phyloP scores from a whole-genome alignment of 2,329 filamentous ascomycete genomes.

The Pseudogymnoascus pannorum region DNA sequence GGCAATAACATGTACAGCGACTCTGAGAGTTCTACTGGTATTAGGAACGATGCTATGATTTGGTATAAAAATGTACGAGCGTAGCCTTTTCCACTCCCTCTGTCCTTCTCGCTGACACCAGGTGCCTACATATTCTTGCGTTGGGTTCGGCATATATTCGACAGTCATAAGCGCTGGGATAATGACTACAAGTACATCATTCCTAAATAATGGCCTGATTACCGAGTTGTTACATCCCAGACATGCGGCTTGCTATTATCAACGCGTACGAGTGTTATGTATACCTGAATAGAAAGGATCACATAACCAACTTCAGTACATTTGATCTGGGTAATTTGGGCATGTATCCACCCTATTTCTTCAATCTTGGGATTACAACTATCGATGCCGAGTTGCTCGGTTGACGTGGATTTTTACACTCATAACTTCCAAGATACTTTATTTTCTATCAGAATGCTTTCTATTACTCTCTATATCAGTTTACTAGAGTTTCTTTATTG shows the following conservation, averaged over 20 bases:
- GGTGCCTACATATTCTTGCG: neutral
- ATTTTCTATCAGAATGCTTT: no score
- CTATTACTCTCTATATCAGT: no score
- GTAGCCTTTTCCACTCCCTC: neutral
- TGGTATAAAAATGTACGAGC: neutral
- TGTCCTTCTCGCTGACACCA: neutral
- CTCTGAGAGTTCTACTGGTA: neutral
- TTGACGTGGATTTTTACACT: no score
- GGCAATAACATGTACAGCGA: no score
- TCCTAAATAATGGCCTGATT: neutral
- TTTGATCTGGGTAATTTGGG: neutral
- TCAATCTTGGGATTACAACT: no score
- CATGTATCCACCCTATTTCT: no score
- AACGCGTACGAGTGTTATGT: neutral
- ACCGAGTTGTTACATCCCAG: neutral
- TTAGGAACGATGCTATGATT: neutral
- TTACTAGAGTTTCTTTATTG: no score
- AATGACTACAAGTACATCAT: neutral
- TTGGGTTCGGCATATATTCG: neutral
- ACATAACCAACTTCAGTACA: neutral
- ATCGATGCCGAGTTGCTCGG: no score
- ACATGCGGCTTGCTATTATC: neutral
- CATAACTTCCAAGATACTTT: no score
- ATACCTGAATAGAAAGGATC: neutral
- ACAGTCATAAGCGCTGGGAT: no score